Evolutionary conservation across 257 asterid genomes (phyloP), one percentile per base, ranked within the genome.

Genomic region (Leptodermis oblonga): DNA sequence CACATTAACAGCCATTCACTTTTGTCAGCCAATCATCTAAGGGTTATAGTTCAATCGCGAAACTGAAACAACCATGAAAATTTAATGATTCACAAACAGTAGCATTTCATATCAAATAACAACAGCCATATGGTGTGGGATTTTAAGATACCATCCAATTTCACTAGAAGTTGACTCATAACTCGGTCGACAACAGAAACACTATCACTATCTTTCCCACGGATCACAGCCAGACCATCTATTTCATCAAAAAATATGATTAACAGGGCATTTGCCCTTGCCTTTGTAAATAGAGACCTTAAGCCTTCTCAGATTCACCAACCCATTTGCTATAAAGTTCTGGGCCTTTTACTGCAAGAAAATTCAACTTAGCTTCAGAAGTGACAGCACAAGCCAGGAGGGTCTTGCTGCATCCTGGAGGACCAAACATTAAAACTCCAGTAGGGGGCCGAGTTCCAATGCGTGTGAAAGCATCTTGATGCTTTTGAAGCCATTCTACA

Each of bases 361-460:
- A 94, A 82, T 91, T 94, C 81, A 92, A 74, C 62, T 96, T 87
- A 37, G 97, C 94, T 83, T 91, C 96, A 45, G 97, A 91, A 82
- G 97, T 97, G 56, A 94, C 97, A 13, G 96, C 97, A 72, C 97
- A 95, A 18, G 99, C 99, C 81, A 94, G 79, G 48, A 91, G 89
- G 54, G 97, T 94, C 83, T 94, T 94, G 86, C 97, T 91, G 86
- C 97, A 91, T 67, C 99, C 97, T 63, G 97, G 97, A 65, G 97
- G 97, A 41, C 97, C 99, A 81, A 91, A 91, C 77, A 94, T 36
- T 77, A 94, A 78, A 70, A 94, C 86, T 78, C 97, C 99, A 49
- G 87, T 78, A 12, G 97, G 96, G 33, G 97, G 97, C 2, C 84
- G 84, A 66, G 96, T 86, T 43, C 97, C 99, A 64, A 91, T 88